Evolutionary conservation across 2,329 filamentous ascomycete genomes (phyloP).

Genomic region (Fusarium nanum): DNA sequence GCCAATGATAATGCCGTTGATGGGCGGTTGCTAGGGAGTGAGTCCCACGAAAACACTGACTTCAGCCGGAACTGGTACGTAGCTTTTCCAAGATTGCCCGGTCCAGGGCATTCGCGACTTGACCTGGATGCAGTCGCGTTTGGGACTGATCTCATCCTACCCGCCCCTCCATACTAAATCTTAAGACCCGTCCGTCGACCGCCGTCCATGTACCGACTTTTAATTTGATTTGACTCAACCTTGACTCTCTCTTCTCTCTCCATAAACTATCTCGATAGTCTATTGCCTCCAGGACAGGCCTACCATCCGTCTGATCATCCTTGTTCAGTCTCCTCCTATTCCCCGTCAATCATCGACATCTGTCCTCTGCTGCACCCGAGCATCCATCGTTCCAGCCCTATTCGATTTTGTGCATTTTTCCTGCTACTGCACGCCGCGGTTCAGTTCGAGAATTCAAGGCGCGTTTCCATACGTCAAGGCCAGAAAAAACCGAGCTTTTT

Average conservation of each 20-base stretch:
- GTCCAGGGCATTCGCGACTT: constrained; percentile 26
- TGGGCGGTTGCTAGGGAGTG: constrained; percentile 56
- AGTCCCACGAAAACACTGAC: constrained; percentile 25
- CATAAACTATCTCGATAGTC: constrained; percentile 28
- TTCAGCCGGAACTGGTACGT: constrained; percentile 25
- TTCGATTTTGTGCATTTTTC: constrained; percentile 5
- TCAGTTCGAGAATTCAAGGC: constrained; percentile 23
- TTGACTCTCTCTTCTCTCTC: constrained; percentile 29
- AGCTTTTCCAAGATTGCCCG: constrained; percentile 26
- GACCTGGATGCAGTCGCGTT: constrained; percentile 41
- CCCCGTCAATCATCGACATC: constrained; percentile 8
- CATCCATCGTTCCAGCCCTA: constrained; percentile 7
- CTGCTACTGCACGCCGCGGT: constrained; percentile 22
- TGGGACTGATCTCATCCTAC: constrained; percentile 37
- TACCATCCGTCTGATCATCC: constrained; percentile 4
- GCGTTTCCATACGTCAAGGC: constrained; percentile 40
- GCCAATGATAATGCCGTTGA: constrained; percentile 66
- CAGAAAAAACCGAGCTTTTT: constrained; percentile 25
- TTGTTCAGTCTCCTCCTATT: background rate
- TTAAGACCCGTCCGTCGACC: constrained; percentile 19
- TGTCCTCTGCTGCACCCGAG: background rate
- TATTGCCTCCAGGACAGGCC: constrained; percentile 10
- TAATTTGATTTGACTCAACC: constrained; percentile 17
- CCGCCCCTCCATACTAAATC: constrained; percentile 44
- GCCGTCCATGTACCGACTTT: constrained; percentile 8